Evolutionary conservation across 768 basidiomycete species (phyloP), one percentile per base, ranked within the genome.

Genomic region (Dioszegia aurantiaca): DNA sequence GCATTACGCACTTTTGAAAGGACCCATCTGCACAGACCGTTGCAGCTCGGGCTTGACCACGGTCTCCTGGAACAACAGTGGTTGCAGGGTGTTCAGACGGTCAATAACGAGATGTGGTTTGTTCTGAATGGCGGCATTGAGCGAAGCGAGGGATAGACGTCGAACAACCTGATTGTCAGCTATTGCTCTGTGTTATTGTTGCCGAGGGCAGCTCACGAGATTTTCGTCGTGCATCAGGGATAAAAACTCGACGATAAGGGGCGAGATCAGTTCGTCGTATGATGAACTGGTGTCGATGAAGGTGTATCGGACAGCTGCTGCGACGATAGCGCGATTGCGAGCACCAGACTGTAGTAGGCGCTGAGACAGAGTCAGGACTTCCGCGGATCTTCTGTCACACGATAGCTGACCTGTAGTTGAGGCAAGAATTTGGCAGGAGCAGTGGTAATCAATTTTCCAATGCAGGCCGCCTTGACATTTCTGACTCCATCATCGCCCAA

Each of bases 121-220:
- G 59, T 90, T 88, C 59, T 93, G 88, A 12, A 92, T 92, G 8
- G 91, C 93, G 31, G 93, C 91, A 77, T 97, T 98, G 54, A 98
- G 78, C 0, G 91, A 85, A 1, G 91, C 91, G 24, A 98, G 78
- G 6, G 94, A 88, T 10, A 97, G 80, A 9, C 92, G 84, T 58
- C 93, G 88, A 37, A 98, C 95, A 51, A 85, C 86, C 94, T 97
- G 64, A 21, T 19, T 16, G 26, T 55, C 49, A 62, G 52, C 26
- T 49, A 56, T 21, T 21, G 48, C 21, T 10, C 4, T n/a, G n/a
- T n/a, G n/a, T n/a, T n/a, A n/a, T n/a, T n/a, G n/a, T n/a, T n/a
- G n/a, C n/a, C n/a, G n/a, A n/a, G 51, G 14, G 14, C 3, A 30
- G 17, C 84, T 60, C 69, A 94, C 93, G 58, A 95, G 75, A 73